Percentiles rank a stretch among this genome's conserved stretches.
Evolutionary conservation across 257 asterid genomes (phyloP).

Genomic region (Leptodermis oblonga): DNA sequence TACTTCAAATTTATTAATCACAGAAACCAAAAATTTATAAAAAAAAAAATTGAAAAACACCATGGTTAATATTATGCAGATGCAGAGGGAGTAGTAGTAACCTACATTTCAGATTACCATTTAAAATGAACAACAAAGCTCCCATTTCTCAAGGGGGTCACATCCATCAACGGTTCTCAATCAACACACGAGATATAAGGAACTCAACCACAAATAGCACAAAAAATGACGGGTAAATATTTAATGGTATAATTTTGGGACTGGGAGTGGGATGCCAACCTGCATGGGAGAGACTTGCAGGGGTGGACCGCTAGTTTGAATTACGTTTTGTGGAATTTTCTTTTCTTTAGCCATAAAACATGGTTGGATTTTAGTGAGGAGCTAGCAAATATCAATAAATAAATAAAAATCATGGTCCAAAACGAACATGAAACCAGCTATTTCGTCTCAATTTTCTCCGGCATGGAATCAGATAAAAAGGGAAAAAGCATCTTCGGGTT

Average conservation of each 20-base stretch:
- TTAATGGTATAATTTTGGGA: slow-evolving; percentile 15
- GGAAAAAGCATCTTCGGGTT: slow-evolving; percentile 26
- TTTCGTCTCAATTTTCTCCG: slow-evolving; percentile 22
- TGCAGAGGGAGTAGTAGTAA: not conserved
- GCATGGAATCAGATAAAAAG: slow-evolving; percentile 31
- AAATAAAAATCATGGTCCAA: slow-evolving; percentile 11
- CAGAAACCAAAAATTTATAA: not conserved
- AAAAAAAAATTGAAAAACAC: not conserved
- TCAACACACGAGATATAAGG: no score
- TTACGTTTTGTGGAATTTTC: not conserved
- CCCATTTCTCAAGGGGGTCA: slow-evolving; percentile 10
- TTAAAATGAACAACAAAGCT: not conserved
- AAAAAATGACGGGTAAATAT: slow-evolving; percentile 2
- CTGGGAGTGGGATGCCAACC: slow-evolving; percentile 10
- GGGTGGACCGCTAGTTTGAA: slow-evolving; percentile 22
- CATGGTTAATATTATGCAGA: not conserved
- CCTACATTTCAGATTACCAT: not conserved
- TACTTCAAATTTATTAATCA: not conserved
- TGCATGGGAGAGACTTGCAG: slow-evolving; percentile 25
- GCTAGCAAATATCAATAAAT: not conserved
- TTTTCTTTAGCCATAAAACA: not conserved
- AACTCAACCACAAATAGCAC: no score
- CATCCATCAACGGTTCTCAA: slow-evolving; percentile 21
- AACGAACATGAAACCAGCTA: slow-evolving; percentile 22
- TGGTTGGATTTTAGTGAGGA: not conserved